phyloP scores from a whole-genome alignment of 2,329 filamentous ascomycete genomes.

The Neopestalotiopsis sp. region DNA sequence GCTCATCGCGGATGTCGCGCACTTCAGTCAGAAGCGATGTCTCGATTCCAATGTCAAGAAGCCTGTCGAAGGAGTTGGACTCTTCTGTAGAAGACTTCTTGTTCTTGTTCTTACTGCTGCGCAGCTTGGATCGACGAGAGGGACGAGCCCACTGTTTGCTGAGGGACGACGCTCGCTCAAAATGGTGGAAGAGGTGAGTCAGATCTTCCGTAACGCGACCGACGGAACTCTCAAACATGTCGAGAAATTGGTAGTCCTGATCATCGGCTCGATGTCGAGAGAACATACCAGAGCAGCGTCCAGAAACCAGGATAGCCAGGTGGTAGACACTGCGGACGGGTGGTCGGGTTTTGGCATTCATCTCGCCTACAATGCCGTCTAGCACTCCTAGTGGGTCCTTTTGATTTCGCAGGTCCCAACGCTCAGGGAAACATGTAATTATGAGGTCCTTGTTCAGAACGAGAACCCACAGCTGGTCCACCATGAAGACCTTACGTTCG shows the following conservation, averaged over 20 bases:
- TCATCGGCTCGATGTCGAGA: conserved; percentile 62
- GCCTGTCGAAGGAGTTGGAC: conserved; percentile 54
- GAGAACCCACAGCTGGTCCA: conserved; percentile 73
- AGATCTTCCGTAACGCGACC: conserved; percentile 58
- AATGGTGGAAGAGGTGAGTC: conserved; percentile 62
- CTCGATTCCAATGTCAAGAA: conserved; percentile 65
- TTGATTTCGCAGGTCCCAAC: conserved; percentile 64
- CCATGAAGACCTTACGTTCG: conserved; percentile 69
- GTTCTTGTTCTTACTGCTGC: conserved; percentile 23
- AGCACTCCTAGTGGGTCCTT: conserved; percentile 65
- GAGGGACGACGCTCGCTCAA: conserved; percentile 62
- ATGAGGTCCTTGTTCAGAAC: conserved; percentile 62
- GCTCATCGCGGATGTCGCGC: conserved; percentile 71
- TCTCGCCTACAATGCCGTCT: conserved; percentile 67
- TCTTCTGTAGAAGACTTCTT: conserved; percentile 35
- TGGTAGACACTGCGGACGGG: conserved; percentile 66
- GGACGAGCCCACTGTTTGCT: conserved; percentile 51
- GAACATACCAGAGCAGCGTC: conserved; percentile 64
- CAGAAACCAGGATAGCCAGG: conserved; percentile 65
- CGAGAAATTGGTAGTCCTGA: conserved; percentile 67
- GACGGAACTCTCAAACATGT: conserved; percentile 71
- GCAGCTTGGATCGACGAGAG: conserved; percentile 19
- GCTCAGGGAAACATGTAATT: conserved; percentile 62
- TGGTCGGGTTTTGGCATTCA: conserved; percentile 66
- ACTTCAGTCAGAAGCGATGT: conserved; percentile 66